Evolutionary conservation across 2,329 filamentous ascomycete species (phyloP), one percentile per base, ranked within the genome.

Genomic region (Zymoseptoria pseudotritici): DNA sequence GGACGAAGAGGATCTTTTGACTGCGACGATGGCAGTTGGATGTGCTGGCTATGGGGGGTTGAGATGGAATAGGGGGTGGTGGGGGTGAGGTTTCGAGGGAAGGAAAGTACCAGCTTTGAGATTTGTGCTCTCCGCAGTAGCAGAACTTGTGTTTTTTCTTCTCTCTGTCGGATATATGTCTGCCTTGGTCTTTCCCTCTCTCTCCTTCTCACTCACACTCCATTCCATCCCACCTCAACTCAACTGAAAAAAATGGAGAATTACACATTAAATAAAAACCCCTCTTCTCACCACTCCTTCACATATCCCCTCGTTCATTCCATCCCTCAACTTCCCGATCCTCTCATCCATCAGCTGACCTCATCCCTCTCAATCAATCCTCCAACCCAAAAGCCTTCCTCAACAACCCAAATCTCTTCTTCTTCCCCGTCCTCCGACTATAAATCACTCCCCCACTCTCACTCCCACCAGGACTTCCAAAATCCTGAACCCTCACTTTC

Each of bases 351-450:
- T 11, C 29, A 31, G 11, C 29, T 53, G 21, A 22, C 21, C 22
- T 24, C 22, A 24, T 24, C 22, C 22, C 4, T 4, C 22, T 24
- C 22, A 24, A 22, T 76, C 72, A 85, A 67, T 83, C 81, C 69
- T 83, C 74, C 55, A 85, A 71, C 54, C 80, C 78, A 74, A 90
- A 88, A 72, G 87, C 86, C 71, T 79, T 83, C 71, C 87, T 83
- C 70, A 90, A 73, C 58, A 78, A 76, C 50, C 81, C 80, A 73
- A 90, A 90, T 74, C 86, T 88, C 80, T 89, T 90, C 76, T 82
- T 83, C 72, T 78, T 79, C 53, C 73, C 70, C 5, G 72, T 74
- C 56, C 72, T 62, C 13, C 71, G 65, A 50, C 74, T 70, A 31
- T 72, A 69, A 2, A 71, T 67, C 31, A 63, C 69, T 21, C 73